Evolutionary conservation across 148 eudicot species (phyloP).

Genomic region (Amaranthus palmeri): DNA sequence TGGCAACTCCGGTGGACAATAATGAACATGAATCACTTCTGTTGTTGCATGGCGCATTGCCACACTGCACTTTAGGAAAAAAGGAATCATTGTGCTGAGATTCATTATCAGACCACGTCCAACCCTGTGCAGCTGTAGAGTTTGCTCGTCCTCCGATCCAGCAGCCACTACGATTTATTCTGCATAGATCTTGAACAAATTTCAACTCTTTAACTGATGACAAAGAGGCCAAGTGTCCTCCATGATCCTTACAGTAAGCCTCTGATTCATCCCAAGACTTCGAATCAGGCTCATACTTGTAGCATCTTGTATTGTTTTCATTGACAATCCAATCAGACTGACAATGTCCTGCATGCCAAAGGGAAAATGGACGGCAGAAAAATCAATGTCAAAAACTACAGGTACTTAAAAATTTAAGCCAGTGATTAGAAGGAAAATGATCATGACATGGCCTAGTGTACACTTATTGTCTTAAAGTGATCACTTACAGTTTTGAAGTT

Average conservation of each 20-base stretch:
- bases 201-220: constrained; percentile 47
- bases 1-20: constrained; percentile 31
- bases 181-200: constrained; percentile 48
- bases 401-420: no score
- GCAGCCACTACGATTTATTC: constrained; percentile 46
- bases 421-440: no score
- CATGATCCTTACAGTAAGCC: constrained; percentile 38
- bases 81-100: constrained; percentile 46
- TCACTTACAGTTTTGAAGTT: no score
- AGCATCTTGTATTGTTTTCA: constrained; percentile 49
- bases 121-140: constrained; percentile 24
- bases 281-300: constrained; percentile 24
- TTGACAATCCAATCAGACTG: constrained; percentile 44
- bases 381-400: not conserved
- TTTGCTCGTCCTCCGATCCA: constrained; percentile 77
- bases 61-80: constrained; percentile 20
- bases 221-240: constrained; percentile 58
- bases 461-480: no score
- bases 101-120: constrained; percentile 65
- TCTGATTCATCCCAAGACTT: constrained; percentile 63
- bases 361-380: not conserved
- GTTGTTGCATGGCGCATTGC: constrained; percentile 38
- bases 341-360: constrained; percentile 42
- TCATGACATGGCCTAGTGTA: no score
- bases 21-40: constrained; percentile 43